Base-by-base conservation (phyloP, 441 rosid genomes). In the Gossypium lobatum region DNA sequence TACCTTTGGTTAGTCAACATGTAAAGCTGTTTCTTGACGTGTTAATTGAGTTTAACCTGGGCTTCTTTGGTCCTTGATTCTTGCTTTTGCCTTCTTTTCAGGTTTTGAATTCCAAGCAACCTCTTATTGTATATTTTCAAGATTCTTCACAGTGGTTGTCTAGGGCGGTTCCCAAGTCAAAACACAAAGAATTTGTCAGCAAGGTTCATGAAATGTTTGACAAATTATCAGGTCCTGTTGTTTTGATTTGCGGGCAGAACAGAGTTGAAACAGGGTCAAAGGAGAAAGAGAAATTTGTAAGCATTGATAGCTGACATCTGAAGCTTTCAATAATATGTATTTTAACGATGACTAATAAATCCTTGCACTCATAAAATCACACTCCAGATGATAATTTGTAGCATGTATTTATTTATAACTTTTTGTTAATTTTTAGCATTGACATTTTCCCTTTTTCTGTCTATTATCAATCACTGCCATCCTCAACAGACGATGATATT, bases 141-240 rank as follows among this genome's bases (percentile, higher is more conserved):
- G 99, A 95, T 83, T 87, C 88, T 75, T 83, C 92, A n/a, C 91
- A 81, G 37, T 95, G 96, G 99, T 83, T 95, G 88, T 93, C 95
- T 61, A 88, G 93, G 80, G 97, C 93, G 4, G 95, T 87, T 77
- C 91, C 91, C 75, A 93, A 86, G 85, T 82, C 93, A 13, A 86
- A 85, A 55, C 85, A 79, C 58, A 84, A 83, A 81, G 93, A 89
- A 68, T 93, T 93, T 88, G 76, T 90, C 20, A 66, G 39, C 26
- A 93, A 82, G 85, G 87, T 91, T 80, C 83, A 82, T 59, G 88
- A 86, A 76, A 88, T 88, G 85, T 86, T 95, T 82, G 88, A 89
- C 72, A 83, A 85, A 81, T 64, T 95, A 76, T 82, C 91, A 54
- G 96, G 94, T 72, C 95, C 97, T 42, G 86, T 88, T 73, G 92